Conservation (phyloP, 768 basidiomycete species). For the Pulveroboletus ravenelii region DNA sequence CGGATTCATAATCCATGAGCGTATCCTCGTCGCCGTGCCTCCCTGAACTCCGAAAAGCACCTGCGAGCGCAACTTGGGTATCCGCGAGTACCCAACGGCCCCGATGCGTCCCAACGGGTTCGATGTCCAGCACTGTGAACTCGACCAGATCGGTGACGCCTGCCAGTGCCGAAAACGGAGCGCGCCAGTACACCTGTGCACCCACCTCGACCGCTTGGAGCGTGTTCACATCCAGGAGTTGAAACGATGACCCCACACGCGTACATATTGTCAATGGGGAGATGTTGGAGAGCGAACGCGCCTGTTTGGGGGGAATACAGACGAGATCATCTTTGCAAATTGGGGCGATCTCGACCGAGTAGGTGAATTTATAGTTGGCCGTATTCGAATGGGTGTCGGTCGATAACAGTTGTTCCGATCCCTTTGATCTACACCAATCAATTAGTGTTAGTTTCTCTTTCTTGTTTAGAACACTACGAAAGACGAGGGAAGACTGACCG, state of each 20-base stretch:
- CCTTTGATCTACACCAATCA: constrained; percentile 60
- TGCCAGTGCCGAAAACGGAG: constrained; percentile 82
- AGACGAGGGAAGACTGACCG: constrained; percentile 48
- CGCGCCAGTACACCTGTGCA: constrained; percentile 82
- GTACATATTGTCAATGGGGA: constrained; percentile 81
- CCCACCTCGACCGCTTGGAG: constrained; percentile 80
- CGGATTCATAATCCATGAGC: constrained; percentile 60
- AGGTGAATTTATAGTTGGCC: constrained; percentile 95
- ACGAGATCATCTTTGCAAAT: constrained; percentile 98
- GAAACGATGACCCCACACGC: constrained; percentile 87
- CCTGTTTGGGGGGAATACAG: constrained; percentile 79
- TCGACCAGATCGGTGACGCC: constrained; percentile 82
- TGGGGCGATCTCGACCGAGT: constrained; percentile 94
- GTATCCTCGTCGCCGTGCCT: constrained; percentile 41
- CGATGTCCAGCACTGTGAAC: constrained; percentile 93
- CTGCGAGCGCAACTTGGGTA: constrained; percentile 84
- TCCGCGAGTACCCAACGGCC: constrained; percentile 84
- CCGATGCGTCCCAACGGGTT: constrained; percentile 62
- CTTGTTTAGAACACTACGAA: background rate
- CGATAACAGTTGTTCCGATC: constrained; percentile 92
- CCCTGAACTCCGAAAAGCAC: constrained; percentile 63
- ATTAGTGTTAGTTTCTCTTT: background rate
- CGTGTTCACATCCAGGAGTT: constrained; percentile 85
- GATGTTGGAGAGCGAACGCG: constrained; percentile 83
- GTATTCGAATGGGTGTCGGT: constrained; percentile 89